Percentiles rank a stretch among this genome's conserved stretches.
Conservation (phyloP, 1,139 yeast genomes). For the Diutina ranongensis region DNA sequence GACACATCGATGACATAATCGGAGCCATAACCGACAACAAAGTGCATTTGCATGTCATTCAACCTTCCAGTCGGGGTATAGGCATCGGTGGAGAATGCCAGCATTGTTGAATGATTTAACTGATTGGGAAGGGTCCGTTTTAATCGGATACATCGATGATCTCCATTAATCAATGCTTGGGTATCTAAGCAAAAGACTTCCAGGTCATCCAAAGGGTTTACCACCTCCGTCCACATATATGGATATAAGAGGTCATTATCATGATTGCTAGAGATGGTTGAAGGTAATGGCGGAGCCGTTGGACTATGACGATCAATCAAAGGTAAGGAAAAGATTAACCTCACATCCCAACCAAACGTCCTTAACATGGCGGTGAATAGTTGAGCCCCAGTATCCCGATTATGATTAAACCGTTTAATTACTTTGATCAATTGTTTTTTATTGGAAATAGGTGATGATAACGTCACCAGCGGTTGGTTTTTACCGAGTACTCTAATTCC, state of each 20-base stretch:
- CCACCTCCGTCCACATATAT: slow-evolving; percentile 29
- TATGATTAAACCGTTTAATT: slow-evolving; percentile 20
- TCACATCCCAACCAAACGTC: slow-evolving; percentile 21
- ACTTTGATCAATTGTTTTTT: slow-evolving; percentile 12
- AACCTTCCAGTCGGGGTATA: slow-evolving; percentile 18
- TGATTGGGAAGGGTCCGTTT: slow-evolving; percentile 10
- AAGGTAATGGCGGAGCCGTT: slow-evolving; percentile 9
- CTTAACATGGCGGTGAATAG: slow-evolving; percentile 23
- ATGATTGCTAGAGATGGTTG: slow-evolving; percentile 13
- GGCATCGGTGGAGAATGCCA: slow-evolving; percentile 13
- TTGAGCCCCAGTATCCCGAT: slow-evolving; percentile 28
- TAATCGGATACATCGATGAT: slow-evolving; percentile 16
- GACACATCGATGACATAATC: slow-evolving; percentile 20
- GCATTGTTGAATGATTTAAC: slow-evolving; percentile 2
- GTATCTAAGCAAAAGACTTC: slow-evolving; percentile 22
- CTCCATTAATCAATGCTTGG: slow-evolving; percentile 23
- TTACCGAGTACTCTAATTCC: slow-evolving; percentile 26
- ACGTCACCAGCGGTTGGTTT: slow-evolving; percentile 13
- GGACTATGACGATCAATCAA: slow-evolving; percentile 10
- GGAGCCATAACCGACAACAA: slow-evolving; percentile 18
- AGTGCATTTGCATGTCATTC: slow-evolving; percentile 24
- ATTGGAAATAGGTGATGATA: slow-evolving; percentile 9
- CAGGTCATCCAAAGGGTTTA: slow-evolving; percentile 20
- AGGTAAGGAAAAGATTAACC: slow-evolving; percentile 26
- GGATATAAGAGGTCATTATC: slow-evolving; percentile 29